These are phyloP conservation scores for Jaltomata sinuosa DNA, from an alignment of 257 asterid genomes.

Conservation along the genomic window DNA sequence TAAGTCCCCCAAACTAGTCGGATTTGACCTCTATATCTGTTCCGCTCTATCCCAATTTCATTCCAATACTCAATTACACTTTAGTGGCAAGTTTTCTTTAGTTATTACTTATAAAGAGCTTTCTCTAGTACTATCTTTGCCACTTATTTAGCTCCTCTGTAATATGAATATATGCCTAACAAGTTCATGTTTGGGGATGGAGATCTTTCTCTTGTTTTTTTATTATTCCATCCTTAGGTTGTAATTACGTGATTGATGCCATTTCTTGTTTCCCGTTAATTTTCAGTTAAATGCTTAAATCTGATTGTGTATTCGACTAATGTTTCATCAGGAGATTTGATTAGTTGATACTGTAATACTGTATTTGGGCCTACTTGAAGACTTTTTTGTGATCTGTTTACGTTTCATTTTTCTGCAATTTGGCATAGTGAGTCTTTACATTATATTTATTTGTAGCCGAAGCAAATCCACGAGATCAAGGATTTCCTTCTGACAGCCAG, in stretches of 20 bases:
- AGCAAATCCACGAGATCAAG: slow-evolving; percentile 27
- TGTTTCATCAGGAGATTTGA: neutral
- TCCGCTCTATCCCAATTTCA: neutral
- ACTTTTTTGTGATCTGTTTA: neutral
- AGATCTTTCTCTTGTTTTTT: neutral
- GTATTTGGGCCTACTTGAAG: neutral
- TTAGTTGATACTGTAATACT: neutral
- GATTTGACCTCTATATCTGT: neutral
- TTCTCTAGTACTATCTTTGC: neutral
- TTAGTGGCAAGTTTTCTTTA: neutral
- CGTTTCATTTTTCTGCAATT: neutral
- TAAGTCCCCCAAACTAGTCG: neutral
- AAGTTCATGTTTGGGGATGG: neutral
- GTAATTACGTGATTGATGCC: neutral
- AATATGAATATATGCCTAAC: neutral
- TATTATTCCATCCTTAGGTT: neutral
- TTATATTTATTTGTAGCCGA: neutral
- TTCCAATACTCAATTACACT: neutral
- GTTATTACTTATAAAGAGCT: neutral
- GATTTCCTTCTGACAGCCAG: slow-evolving; percentile 31
- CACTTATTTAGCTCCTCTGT: neutral
- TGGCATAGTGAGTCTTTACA: neutral
- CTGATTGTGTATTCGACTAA: neutral
- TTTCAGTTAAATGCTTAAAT: neutral
- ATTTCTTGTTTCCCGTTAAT: neutral